phyloP scores from a whole-genome alignment of 2,329 filamentous ascomycete species.

The Xylaria sp. region DNA sequence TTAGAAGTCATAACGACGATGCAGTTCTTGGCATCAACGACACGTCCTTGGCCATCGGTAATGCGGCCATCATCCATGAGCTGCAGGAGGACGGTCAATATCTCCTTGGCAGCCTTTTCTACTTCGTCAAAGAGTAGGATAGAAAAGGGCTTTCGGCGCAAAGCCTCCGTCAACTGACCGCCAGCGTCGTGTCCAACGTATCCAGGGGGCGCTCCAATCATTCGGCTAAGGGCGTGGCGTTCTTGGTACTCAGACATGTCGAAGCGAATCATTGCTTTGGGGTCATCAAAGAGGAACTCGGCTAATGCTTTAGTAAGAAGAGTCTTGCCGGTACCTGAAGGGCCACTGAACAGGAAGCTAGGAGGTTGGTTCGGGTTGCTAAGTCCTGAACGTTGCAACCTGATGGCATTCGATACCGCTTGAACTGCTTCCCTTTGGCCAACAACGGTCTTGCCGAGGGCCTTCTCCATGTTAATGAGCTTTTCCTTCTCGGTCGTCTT shows the following conservation, averaged over 20 bases:
- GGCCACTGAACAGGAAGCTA: slow-evolving; percentile 98
- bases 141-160: slow-evolving; percentile 95
- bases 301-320: slow-evolving; percentile 95
- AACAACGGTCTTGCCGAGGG: slow-evolving; percentile 84
- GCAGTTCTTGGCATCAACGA: slow-evolving; percentile 96
- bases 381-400: slow-evolving; percentile 92
- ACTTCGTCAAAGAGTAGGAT: slow-evolving; percentile 98
- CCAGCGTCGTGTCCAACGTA: slow-evolving; percentile 98
- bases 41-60: slow-evolving; percentile 94
- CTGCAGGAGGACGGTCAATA: slow-evolving; percentile 96
- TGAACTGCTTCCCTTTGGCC: slow-evolving; percentile 94
- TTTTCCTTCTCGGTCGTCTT: slow-evolving; percentile 98
- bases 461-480: slow-evolving; percentile 95
- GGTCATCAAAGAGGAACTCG: slow-evolving; percentile 97
- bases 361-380: slow-evolving; percentile 96
- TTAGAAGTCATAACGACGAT: slow-evolving; percentile 99
- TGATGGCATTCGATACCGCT: slow-evolving; percentile 95
- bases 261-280: slow-evolving; percentile 98
- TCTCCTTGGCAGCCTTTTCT: slow-evolving; percentile 98
- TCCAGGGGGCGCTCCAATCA: slow-evolving; percentile 97
- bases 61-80: slow-evolving; percentile 99
- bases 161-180: slow-evolving; percentile 93
- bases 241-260: slow-evolving; percentile 99
- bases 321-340: slow-evolving; percentile 98
- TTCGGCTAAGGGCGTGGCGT: slow-evolving; percentile 91